Evolutionary conservation across 2,329 filamentous ascomycete genomes (phyloP), one percentile per base, ranked within the genome.

Genomic region (Xylaria sp.): DNA sequence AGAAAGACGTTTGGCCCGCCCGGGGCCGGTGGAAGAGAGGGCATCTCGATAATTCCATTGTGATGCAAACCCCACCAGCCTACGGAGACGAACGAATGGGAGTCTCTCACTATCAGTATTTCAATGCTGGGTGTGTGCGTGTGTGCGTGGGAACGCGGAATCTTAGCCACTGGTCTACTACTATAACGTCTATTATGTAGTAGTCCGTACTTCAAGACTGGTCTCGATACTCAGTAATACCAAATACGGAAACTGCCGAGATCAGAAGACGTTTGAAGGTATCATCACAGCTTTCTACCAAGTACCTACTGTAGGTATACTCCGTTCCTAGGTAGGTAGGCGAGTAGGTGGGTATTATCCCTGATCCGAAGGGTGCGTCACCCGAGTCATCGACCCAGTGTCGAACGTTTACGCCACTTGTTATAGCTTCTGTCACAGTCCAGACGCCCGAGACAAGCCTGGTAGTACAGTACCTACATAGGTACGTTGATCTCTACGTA

Each of bases 321-420:
- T n/a, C n/a, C n/a, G n/a, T n/a, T n/a, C n/a, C n/a, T n/a, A n/a
- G n/a, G n/a, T n/a, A n/a, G n/a, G n/a, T n/a, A n/a, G n/a, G n/a
- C n/a, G n/a, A n/a, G n/a, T n/a, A n/a, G n/a, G n/a, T n/a, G n/a
- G n/a, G n/a, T n/a, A n/a, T n/a, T n/a, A n/a, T n/a, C 17, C 46
- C 52, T 33, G 23, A 47, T 35, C 51, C 33, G 49, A 28, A 28
- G 33, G 8, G 33, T 51, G 19, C 14, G 37, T 14, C 46, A 47
- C 35, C 51, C 25, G 46, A 60, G 50, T 11, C 40, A 57, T 64
- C 57, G 57, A 57, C 43, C 53, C 53, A 64, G 53, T 19, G 51
- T 62, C 52, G 61, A 50, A 64, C 28, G 51, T 64, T 61, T 15
- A 12, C 4, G 11, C 21, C 28, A 23, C n/a, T 23, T 51, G 8